Evolutionary conservation across 345 rosid species (phyloP).

Genomic region (Lagerstroemia speciosa): DNA sequence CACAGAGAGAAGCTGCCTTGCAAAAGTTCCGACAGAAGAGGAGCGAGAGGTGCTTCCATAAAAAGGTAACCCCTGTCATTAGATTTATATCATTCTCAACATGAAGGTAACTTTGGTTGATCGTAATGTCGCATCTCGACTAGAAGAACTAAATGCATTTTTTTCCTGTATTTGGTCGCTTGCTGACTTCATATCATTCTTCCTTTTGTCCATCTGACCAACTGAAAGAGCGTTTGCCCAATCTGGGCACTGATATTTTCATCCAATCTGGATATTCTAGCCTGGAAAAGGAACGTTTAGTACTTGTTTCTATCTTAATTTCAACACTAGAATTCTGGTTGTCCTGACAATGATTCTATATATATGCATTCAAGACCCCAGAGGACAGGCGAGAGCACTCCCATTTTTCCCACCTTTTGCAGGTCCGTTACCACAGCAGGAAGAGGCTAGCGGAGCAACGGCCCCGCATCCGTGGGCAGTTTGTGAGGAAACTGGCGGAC

Average conservation of each 20-base stretch:
- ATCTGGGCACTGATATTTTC: too few species aligned
- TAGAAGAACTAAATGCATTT: too few species aligned
- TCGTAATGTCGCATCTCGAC: neutral
- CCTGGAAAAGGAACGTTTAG: too few species aligned
- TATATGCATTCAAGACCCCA: neutral
- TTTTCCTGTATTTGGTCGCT: too few species aligned
- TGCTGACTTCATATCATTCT: too few species aligned
- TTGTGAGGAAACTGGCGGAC: slow-evolving; percentile 36
- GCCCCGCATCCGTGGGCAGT: slow-evolving; percentile 58
- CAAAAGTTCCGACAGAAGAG: slow-evolving; percentile 68
- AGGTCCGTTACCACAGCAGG: slow-evolving; percentile 61
- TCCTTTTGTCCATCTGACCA: too few species aligned
- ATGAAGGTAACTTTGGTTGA: neutral
- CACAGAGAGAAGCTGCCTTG: slow-evolving; percentile 58
- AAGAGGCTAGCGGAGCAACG: slow-evolving; percentile 61
- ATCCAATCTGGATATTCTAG: too few species aligned
- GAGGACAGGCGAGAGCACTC: neutral
- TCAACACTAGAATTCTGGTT: too few species aligned
- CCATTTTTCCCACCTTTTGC: slow-evolving; percentile 6
- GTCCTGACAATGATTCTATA: neutral
- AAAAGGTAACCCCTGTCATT: slow-evolving; percentile 36
- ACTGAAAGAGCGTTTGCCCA: too few species aligned
- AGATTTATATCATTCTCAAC: neutral
- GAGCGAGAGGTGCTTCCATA: slow-evolving; percentile 72
- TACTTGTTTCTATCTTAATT: neutral